Evolutionary conservation across 225 moss, liverwort and hornwort genomes (phyloP), one percentile per base, ranked within the genome.

Genomic region (Takakia lepidozioides): DNA sequence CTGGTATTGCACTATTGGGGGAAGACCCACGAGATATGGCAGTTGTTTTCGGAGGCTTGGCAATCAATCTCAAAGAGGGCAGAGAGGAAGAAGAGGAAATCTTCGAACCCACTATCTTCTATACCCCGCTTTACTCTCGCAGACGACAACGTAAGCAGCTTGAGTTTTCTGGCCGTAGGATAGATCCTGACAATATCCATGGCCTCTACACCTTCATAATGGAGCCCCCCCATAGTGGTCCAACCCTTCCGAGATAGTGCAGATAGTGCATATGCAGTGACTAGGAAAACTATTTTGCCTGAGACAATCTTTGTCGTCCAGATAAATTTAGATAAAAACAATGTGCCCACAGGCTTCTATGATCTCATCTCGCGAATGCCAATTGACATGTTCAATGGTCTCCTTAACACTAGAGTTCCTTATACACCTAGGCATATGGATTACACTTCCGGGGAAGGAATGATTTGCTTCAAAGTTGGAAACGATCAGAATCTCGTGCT

Each of bases 261-360:
- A 11, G 51, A 28, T 2, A 44, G 19, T 0, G 52, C 13, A 6
- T 35, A 60, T 25, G 60, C 71, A 0, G 20, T 71, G n/a, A 71
- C 52, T 0, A 18, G 14, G 2, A 71, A 65, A 36, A 28, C 15
- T 4, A 38, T 36, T 23, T 61, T 65, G 25, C 60, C 36, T 2
- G 42, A 65, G 43, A 71, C 60, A 3, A 71, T 60, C 5, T 52
- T 51, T 35, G 36, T 65, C 26, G 65, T 71, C 4, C 64, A 71
- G 3, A 41, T 65, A 23, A 56, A 61, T 19, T 37, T 71, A 1
- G 13, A 57, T 13, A 34, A 71, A 9, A 36, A 60, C 3, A 26
- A 38, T 50, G 11, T 70, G 0, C 64, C 70, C 1, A 60, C 27
- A 0, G 35, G 70, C 17, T 59, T 39, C 20, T 64, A 49, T 28